Conservation (phyloP, 805 yeast genomes). For the Candida nanaspora region DNA sequence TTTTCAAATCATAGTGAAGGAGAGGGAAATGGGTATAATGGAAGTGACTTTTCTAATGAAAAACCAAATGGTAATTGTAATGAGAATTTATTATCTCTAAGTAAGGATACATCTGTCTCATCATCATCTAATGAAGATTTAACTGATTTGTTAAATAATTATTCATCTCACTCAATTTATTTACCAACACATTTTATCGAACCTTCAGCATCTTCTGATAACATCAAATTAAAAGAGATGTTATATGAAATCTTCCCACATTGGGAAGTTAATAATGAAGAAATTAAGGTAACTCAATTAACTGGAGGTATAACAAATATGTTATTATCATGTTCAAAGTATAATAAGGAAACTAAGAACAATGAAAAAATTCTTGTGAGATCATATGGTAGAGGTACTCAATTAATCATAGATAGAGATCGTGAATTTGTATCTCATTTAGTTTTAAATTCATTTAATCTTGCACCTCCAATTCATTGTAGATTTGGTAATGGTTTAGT, state of each 20-base stretch:
- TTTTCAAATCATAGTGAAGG: not conserved
- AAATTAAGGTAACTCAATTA: slow-evolving; percentile 34
- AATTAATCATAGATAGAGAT: slow-evolving; percentile 63
- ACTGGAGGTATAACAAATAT: slow-evolving; percentile 63
- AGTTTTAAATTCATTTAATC: slow-evolving; percentile 46
- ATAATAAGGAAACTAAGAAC: slow-evolving; percentile 9
- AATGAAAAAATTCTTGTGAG: slow-evolving; percentile 47
- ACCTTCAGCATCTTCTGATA: slow-evolving; percentile 22
- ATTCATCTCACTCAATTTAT: slow-evolving; percentile 42
- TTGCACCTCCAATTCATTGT: slow-evolving; percentile 66
- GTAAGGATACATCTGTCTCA: not conserved
- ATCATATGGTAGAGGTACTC: slow-evolving; percentile 71
- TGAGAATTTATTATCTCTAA: no score
- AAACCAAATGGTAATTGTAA: no score
- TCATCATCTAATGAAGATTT: not conserved
- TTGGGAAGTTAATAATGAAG: slow-evolving; percentile 16
- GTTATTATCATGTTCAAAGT: slow-evolving; percentile 39
- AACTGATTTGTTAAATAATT: slow-evolving; percentile 16
- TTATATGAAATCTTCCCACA: slow-evolving; percentile 37
- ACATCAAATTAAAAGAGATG: slow-evolving; percentile 30
- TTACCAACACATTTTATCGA: slow-evolving; percentile 38
- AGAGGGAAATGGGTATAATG: no score
- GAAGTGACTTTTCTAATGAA: not conserved
- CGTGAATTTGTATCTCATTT: slow-evolving; percentile 68
- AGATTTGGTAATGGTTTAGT: slow-evolving; percentile 67